Evolutionary conservation across 352 stramenopile species (phyloP).

Genomic region (Pythium plurisporium): DNA sequence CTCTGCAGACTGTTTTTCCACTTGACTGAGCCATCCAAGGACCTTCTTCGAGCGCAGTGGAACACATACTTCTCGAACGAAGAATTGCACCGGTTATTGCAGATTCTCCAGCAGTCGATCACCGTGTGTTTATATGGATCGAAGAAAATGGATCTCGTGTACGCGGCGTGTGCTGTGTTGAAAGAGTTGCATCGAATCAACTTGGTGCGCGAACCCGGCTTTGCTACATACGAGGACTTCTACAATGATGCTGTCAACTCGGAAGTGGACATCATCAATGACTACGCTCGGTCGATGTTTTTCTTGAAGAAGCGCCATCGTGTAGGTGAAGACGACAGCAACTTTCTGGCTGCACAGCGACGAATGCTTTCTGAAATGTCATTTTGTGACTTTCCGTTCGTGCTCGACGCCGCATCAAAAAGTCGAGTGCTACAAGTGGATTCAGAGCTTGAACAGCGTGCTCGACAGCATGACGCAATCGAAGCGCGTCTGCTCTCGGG

Average conservation of each 20-base stretch:
- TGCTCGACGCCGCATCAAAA: conserved; percentile 76
- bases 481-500: conserved; percentile 31
- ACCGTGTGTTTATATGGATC: conserved; percentile 69
- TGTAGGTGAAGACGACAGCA: conserved; percentile 2
- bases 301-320: conserved; percentile 59
- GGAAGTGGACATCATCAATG: conserved; percentile 74
- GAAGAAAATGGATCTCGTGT: conserved; percentile 73
- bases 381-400: conserved; percentile 79
- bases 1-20: conserved; percentile 72
- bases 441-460: conserved; percentile 65
- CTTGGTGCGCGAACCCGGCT: conserved; percentile 29
- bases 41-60: conserved; percentile 53
- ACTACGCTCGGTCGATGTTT: conserved; percentile 70
- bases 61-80: conserved; percentile 44
- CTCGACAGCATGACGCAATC: conserved; percentile 52
- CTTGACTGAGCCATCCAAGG: conserved; percentile 40
- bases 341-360: conserved; percentile 24
- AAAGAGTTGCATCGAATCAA: conserved; percentile 72
- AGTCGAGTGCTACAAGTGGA: conserved; percentile 72
- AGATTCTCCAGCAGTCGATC: conserved; percentile 74
- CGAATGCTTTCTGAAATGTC: conserved; percentile 74
- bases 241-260: conserved; percentile 83
- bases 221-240: conserved; percentile 67
- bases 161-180: conserved; percentile 59
- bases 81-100: conserved; percentile 56